Base-by-base conservation (phyloP, 306 rosid genomes). In the Cucumis hystrix region DNA sequence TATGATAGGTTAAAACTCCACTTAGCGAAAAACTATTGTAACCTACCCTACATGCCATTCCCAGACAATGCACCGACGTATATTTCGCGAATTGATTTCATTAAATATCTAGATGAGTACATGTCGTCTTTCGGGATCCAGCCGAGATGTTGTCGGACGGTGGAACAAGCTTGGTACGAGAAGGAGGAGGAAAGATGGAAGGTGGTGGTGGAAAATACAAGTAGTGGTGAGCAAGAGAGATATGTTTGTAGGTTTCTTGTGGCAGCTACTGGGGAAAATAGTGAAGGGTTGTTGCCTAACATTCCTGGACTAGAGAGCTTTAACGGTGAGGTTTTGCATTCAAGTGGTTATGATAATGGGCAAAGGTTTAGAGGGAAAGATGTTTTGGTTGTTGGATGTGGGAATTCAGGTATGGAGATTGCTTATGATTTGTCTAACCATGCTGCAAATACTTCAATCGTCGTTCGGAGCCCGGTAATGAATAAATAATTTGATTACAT, bases 351-450 rank as follows among this genome's bases (percentile, higher is more conserved):
- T 33, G 13, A 43, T 0, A 86, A 86, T 83, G 97, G 97, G 4
- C 82, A 85, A 45, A 41, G 73, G 0, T 78, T 59, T 79, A 72
- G 72, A n/a, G 85, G 60, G 1, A 89, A 87, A 16, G 77, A 86
- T 67, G 93, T 87, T n/a, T 79, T 89, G 87, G 93, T 89, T 18
- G 89, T 91, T 55, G 96, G 96, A 5, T 79, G 84, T 63, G 91
- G 96, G 0, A 91, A 91, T 80, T 91, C 96, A 2, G 96, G 96
- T 3, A 84, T 89, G 93, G 97, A 91, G 79, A 89, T 91, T 39
- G 84, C 91, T 51, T 87, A 83, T 79, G 97, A 91, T 83, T 79
- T 91, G 63, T 23, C 87, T 4, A 86, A 79, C 63, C 84, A 79
- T 85, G 85, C 85, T 65, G 97, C 91, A n/a, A 78, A 83, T 35